Evolutionary conservation across 768 basidiomycete species (phyloP), one percentile per base, ranked within the genome.

Genomic region (Agaricus blazei): DNA sequence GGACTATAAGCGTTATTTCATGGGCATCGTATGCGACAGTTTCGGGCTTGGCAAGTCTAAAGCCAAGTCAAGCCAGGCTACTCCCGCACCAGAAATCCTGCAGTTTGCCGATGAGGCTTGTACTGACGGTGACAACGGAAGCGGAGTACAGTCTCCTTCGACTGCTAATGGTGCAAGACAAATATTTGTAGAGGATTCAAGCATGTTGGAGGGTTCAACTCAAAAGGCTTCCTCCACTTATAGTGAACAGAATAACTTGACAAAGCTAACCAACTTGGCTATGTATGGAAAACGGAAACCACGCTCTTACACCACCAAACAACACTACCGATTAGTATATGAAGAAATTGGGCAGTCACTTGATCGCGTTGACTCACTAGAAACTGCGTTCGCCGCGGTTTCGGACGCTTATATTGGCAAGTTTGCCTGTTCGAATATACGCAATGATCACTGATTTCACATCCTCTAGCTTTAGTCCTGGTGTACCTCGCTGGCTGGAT

Each of bases 281-380:
- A 9, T 52, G 27, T 24, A 34, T 26, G 2, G 27, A 46, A 9
- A 40, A 42, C 0, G 26, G 8, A 11, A 2, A 27, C 28, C 29
- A 12, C 48, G 43, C 37, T 41, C 9, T 5, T 45, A 49, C n/a
- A n/a, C 31, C 0, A 40, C 28, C 24, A 44, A 49, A 28, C 24
- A 9, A 14, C 47, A 56, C 14, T 38, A 56, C 36, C 41, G 41
- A 2, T 28, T 49, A 9, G 29, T 56, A 19, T 50, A 56, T 14
- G 15, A 29, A 9, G 23, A 51, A 19, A 36, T 40, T 37, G 56
- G 56, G 6, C n/a, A 24, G 50, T 44, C 56, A 44, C 50, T 51
- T 14, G 34, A 73, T 58, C 67, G 72, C 50, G 69, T 68, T 4
- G 58, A 66, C 15, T 65, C 72, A 48, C n/a, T 24, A 9, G 28